Evolutionary conservation across 345 rosid genomes (phyloP).

Genomic region (Cardiospermum halicacabum): DNA sequence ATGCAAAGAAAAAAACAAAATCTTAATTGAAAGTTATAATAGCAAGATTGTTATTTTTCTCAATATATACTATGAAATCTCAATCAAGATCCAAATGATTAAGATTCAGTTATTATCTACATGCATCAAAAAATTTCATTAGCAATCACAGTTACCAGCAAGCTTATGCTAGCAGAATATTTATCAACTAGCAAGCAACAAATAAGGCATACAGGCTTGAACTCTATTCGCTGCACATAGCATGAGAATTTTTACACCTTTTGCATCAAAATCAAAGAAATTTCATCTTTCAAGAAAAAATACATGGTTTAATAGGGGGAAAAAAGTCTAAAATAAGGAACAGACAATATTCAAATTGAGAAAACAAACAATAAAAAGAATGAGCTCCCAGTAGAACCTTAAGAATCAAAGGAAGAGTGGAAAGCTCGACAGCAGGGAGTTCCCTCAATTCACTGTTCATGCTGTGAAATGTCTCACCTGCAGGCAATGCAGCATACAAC

Average conservation of each 20-base stretch:
- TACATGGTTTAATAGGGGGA: too few relatives aligned
- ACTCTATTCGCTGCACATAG: background rate
- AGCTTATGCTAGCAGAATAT: background rate
- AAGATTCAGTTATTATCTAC: background rate
- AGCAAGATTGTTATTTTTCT: background rate
- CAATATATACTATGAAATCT: background rate
- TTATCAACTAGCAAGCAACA: background rate
- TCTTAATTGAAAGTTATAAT: background rate
- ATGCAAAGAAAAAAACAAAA: background rate
- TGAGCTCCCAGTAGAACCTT: constrained; percentile 46
- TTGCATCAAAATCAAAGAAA: background rate
- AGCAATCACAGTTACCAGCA: background rate
- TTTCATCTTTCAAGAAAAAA: too few relatives aligned
- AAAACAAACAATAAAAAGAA: constrained; percentile 2
- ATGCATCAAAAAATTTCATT: background rate
- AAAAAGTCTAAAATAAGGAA: background rate
- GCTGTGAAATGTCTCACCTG: constrained; percentile 80
- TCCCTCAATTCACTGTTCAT: constrained; percentile 83
- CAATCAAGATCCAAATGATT: background rate
- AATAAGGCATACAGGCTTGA: background rate
- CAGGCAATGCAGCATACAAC: constrained; percentile 16
- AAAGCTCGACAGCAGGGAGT: constrained; percentile 88
- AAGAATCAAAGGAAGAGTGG: constrained; percentile 79
- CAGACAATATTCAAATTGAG: background rate
- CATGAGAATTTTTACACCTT: background rate